Percentiles rank a stretch among this genome's conserved stretches.
phyloP scores from a whole-genome alignment of 2,329 filamentous ascomycete species.

The Neurospora crassa region DNA sequence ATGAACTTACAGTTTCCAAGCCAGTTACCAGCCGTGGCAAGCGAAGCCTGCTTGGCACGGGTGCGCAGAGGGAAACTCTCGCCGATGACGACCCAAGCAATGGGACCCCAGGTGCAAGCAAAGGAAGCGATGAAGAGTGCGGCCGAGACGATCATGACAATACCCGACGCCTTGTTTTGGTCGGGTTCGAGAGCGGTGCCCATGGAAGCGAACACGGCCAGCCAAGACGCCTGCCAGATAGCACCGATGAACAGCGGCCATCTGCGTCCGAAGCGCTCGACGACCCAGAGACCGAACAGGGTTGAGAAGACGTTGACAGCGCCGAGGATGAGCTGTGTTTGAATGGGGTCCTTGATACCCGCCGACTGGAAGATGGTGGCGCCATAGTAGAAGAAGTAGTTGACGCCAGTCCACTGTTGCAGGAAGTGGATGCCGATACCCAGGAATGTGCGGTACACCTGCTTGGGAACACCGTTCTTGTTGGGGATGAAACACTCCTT shows the following conservation, averaged over 20 bases:
- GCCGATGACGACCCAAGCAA: slow-evolving; percentile 58
- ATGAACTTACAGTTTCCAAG: slow-evolving; percentile 45
- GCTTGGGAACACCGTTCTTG: slow-evolving; percentile 31
- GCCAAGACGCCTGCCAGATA: slow-evolving; percentile 57
- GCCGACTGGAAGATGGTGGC: slow-evolving; percentile 58
- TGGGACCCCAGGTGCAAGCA: slow-evolving; percentile 59
- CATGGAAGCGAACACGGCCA: slow-evolving; percentile 54
- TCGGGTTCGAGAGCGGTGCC: slow-evolving; percentile 34
- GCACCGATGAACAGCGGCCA: slow-evolving; percentile 57
- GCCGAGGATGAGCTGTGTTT: slow-evolving; percentile 58
- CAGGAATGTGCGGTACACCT: slow-evolving; percentile 52
- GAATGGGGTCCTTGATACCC: slow-evolving; percentile 55
- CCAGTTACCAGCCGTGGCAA: slow-evolving; percentile 46
- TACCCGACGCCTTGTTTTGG: slow-evolving; percentile 40
- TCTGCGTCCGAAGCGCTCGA: slow-evolving; percentile 60
- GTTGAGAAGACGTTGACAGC: slow-evolving; percentile 61
- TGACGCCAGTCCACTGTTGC: slow-evolving; percentile 58
- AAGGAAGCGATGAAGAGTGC: slow-evolving; percentile 69
- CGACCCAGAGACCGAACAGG: slow-evolving; percentile 57
- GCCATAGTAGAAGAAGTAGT: slow-evolving; percentile 58
- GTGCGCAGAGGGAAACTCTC: slow-evolving; percentile 55
- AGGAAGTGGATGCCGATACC: slow-evolving; percentile 55
- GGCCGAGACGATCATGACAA: slow-evolving; percentile 62
- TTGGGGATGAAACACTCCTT: slow-evolving; percentile 51
- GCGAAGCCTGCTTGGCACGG: slow-evolving; percentile 42